Base-by-base conservation (phyloP, 495 filamentous ascomycete species). In the Pseudevernia furfuracea region DNA sequence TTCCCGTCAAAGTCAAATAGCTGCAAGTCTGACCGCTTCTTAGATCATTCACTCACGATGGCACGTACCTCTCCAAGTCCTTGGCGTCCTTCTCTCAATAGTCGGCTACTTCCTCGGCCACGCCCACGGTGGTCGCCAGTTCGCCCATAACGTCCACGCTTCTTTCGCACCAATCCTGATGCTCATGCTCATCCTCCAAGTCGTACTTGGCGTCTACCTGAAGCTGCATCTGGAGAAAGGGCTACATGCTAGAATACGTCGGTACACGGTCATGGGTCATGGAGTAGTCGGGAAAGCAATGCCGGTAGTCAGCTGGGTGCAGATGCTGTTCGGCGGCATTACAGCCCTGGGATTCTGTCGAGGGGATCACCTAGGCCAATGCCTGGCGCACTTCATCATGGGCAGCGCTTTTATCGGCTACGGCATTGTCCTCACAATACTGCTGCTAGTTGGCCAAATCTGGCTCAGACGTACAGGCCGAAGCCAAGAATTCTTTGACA, bases 311-410 rank as follows among this genome's bases (percentile, higher is more conserved):
- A 83, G 88, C 44, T 98, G 94, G 94, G 84, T 88, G 12, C 95
- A 98, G 77, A 97, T 98, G 89, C 72, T 98, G 10, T 96, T 98
- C 74, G 94, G 94, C 37, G 95, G 94, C 12, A 96, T 98, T 69
- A 91, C 92, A 1, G 82, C 90, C 49, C 77, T 96, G 64, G 94
- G 94, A n/a, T 97, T 96, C 78, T 98, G 94, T 73, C 87, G 87
- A 60, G 92, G 80, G 32, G 94, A 97, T 59, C 94, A 97, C 73
- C 70, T 91, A 23, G 92, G 93, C 9, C 95, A 98, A 77, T 98
- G 94, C 76, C 76, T 90, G 36, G 95, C 94, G 38, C 94, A 98
- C 74, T 97, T 97, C 72, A 97, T 97, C 72, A 97, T 98, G 95
- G 94, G 94, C 25, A 89, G 87, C 64, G 92, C 93, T 3, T 97